phyloP scores from a whole-genome alignment of 805 yeast species.

The Candida yuanshanica region DNA sequence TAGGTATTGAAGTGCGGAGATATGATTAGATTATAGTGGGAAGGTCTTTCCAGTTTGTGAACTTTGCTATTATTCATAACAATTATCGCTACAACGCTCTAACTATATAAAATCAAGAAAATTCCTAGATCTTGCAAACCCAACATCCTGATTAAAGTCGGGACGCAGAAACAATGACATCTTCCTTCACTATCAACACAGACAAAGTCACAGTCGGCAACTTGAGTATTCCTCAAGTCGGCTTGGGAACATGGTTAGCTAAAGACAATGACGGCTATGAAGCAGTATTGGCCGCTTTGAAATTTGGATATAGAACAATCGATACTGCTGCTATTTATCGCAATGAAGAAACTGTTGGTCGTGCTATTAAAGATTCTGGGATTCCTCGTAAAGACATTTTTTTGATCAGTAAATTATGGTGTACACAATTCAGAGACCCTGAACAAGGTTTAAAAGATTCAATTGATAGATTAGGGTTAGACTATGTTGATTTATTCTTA shows the following conservation, averaged over 20 bases:
- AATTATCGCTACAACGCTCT: too few species aligned
- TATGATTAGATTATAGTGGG: too few species aligned
- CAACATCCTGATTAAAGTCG: too few species aligned
- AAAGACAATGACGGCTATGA: constrained; percentile 26
- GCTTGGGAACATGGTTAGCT: constrained; percentile 43
- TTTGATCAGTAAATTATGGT: constrained; percentile 68
- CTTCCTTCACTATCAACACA: too few species aligned
- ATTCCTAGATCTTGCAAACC: too few species aligned
- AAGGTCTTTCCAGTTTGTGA: too few species aligned
- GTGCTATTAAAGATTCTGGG: constrained; percentile 48
- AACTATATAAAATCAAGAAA: too few species aligned
- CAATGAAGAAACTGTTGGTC: constrained; percentile 53
- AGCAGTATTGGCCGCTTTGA: constrained; percentile 14
- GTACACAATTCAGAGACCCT: constrained; percentile 38
- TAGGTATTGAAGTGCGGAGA: too few species aligned
- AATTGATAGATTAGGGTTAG: constrained; percentile 56
- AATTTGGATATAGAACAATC: constrained; percentile 53
- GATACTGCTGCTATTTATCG: constrained; percentile 54
- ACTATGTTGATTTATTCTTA: constrained; percentile 72
- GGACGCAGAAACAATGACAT: too few species aligned
- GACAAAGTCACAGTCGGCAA: constrained; percentile 32
- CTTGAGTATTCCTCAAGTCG: constrained; percentile 41
- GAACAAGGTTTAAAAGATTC: constrained; percentile 51
- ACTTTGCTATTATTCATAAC: too few species aligned
- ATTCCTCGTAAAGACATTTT: constrained; percentile 60